phyloP scores from a whole-genome alignment of 306 rosid genomes.

The Cucumis cinereus region DNA sequence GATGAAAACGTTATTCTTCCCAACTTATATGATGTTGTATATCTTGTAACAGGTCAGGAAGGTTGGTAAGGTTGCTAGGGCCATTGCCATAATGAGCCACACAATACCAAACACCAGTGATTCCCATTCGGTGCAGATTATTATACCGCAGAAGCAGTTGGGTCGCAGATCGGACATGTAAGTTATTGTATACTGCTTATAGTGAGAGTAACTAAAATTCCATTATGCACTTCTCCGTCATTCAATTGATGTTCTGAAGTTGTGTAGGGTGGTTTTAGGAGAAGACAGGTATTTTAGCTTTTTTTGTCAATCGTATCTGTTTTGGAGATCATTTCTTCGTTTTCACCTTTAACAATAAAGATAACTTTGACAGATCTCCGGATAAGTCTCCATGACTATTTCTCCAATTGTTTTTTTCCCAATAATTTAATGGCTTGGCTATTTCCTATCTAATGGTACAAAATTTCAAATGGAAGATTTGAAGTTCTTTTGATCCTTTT shows the following conservation, averaged over 20 bases:
- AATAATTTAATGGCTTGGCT: background rate
- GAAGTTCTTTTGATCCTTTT: too few species aligned
- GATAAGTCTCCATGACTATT: background rate
- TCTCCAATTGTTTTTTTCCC: background rate
- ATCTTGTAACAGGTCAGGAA: slow-evolving; percentile 65
- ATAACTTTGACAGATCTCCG: background rate
- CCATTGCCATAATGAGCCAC: slow-evolving; percentile 93
- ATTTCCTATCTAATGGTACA: background rate
- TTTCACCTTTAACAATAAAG: background rate
- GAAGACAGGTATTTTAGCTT: background rate
- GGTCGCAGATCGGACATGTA: slow-evolving; percentile 98
- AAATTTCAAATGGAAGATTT: background rate
- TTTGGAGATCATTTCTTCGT: background rate
- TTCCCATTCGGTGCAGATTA: slow-evolving; percentile 81
- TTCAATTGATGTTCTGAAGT: background rate
- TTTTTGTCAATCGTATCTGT: background rate
- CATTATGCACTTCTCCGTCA: background rate
- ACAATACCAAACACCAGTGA: slow-evolving; percentile 84
- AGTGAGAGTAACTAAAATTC: background rate
- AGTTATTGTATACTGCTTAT: slow-evolving; percentile 19
- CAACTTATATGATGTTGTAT: background rate
- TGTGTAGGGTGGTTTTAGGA: background rate
- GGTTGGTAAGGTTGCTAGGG: slow-evolving; percentile 95
- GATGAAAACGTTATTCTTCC: background rate
- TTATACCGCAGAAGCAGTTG: slow-evolving; percentile 93